phyloP scores from a whole-genome alignment of 192 early-diverging fungal genomes.

The Rhizophlyctis rosea region DNA sequence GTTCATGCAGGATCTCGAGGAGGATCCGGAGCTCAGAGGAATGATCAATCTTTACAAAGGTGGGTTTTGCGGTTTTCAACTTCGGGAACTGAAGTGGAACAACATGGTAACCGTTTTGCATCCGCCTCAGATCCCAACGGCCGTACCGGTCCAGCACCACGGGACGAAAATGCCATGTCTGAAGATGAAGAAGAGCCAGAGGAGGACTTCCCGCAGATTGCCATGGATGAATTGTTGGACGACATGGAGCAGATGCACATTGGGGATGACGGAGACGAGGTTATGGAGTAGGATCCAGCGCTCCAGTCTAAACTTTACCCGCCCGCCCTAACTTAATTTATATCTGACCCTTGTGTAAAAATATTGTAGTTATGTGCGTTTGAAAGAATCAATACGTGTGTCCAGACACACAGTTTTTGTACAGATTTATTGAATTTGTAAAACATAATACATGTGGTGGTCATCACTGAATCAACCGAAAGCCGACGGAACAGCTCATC shows the following conservation, averaged over 20 bases:
- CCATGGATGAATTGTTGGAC: slow-evolving; percentile 89
- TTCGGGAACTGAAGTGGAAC: slow-evolving; percentile 12
- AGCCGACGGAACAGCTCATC: too few species aligned
- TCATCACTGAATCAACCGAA: too few species aligned
- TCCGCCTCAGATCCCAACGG: slow-evolving; percentile 1
- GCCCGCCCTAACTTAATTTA: too few species aligned
- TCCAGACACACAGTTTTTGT: too few species aligned
- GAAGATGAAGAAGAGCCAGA: slow-evolving; percentile 74
- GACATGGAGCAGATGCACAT: slow-evolving; percentile 73
- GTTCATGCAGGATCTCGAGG: slow-evolving; percentile 97
- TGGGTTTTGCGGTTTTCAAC: slow-evolving; percentile 29
- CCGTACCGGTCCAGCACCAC: slow-evolving; percentile 17
- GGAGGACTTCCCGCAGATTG: slow-evolving; percentile 90
- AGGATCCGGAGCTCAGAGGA: slow-evolving; percentile 93
- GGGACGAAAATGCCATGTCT: slow-evolving; percentile 35
- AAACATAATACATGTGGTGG: too few species aligned
- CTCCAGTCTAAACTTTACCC: too few species aligned
- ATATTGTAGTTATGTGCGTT: too few species aligned
- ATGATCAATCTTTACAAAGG: slow-evolving; percentile 94
- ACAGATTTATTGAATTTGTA: too few species aligned
- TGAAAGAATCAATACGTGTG: too few species aligned
- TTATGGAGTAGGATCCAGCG: too few species aligned
- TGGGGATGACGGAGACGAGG: slow-evolving; percentile 26
- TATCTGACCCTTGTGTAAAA: too few species aligned
- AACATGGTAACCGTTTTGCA: slow-evolving; percentile 1